Evolutionary conservation across 257 asterid species (phyloP).

Genomic region (Ballota nigra): DNA sequence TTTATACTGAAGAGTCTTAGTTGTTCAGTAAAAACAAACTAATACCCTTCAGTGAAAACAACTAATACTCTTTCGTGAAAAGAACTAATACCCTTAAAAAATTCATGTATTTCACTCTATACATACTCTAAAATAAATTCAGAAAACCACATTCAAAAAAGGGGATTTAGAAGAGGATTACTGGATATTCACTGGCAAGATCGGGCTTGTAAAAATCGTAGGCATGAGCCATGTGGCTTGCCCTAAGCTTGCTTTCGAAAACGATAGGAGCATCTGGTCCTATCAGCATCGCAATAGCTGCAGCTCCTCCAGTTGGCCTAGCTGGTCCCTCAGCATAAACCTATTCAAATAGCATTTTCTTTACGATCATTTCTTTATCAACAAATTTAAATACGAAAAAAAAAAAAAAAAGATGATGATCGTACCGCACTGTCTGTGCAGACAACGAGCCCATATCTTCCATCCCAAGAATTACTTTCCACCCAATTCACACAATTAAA

Average conservation of each 20-base stretch:
- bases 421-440: constrained; percentile 99
- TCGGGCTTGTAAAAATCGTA: constrained; percentile 98
- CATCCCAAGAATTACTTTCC: constrained; percentile 98
- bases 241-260: constrained; percentile 95
- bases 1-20: too few species aligned
- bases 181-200: constrained; percentile 99
- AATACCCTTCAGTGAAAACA: too few species aligned
- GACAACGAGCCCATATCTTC: constrained; percentile 97
- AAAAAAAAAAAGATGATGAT: constrained; percentile 22
- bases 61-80: too few species aligned
- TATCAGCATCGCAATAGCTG: constrained; percentile 94
- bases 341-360: constrained; percentile 34
- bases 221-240: constrained; percentile 93
- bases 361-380: background rate
- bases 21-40: too few species aligned
- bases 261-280: constrained; percentile 98
- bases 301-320: constrained; percentile 99
- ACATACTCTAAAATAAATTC: constrained; percentile 1
- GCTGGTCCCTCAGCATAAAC: constrained; percentile 99
- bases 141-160: background rate
- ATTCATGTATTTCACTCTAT: too few species aligned
- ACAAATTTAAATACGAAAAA: background rate
- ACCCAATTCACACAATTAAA: constrained; percentile 97
- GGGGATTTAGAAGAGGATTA: constrained; percentile 34
- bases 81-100: too few species aligned